Evolutionary conservation across 2,329 filamentous ascomycete genomes (phyloP).

Genomic region (Aspergillus flavus): DNA sequence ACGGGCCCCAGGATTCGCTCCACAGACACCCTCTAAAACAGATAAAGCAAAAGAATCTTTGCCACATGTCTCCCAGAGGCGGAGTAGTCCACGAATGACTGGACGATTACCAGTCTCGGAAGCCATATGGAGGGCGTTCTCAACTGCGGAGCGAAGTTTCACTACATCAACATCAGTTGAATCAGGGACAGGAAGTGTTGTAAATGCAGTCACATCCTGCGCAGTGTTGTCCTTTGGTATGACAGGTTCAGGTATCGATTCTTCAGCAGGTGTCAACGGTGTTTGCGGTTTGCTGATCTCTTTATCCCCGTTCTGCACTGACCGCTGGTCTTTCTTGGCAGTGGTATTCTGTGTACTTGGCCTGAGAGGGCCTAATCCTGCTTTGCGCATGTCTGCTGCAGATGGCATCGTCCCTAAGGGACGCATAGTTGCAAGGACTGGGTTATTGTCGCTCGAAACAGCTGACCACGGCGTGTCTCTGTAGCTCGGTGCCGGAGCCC

Average conservation of each 20-base stretch:
- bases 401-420: constrained; percentile 74
- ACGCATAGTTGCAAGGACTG: constrained; percentile 81
- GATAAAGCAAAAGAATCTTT: constrained; percentile 36
- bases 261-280: constrained; percentile 19
- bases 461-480: constrained; percentile 68
- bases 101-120: constrained; percentile 31
- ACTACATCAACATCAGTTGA: constrained; percentile 32
- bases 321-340: constrained; percentile 44
- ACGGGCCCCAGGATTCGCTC: constrained; percentile 27
- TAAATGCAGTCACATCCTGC: constrained; percentile 22
- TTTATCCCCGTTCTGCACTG: constrained; percentile 15
- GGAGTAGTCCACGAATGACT: constrained; percentile 32
- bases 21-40: constrained; percentile 33
- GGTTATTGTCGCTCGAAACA: constrained; percentile 63
- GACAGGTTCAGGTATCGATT: constrained; percentile 13
- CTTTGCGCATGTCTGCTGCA: constrained; percentile 59
- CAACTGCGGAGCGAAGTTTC: constrained; percentile 30
- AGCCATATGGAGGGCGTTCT: constrained; percentile 30
- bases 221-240: constrained; percentile 15
- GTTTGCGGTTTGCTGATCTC: constrained; percentile 17
- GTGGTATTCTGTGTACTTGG: constrained; percentile 45
- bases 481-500: constrained; percentile 66
- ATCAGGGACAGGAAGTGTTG: constrained; percentile 23
- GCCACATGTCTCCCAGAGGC: constrained; percentile 29
- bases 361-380: constrained; percentile 48